These are phyloP conservation scores for Sarocladium kiliense DNA, from an alignment of 2,329 filamentous ascomycete genomes.

Conservation along the genomic window DNA sequence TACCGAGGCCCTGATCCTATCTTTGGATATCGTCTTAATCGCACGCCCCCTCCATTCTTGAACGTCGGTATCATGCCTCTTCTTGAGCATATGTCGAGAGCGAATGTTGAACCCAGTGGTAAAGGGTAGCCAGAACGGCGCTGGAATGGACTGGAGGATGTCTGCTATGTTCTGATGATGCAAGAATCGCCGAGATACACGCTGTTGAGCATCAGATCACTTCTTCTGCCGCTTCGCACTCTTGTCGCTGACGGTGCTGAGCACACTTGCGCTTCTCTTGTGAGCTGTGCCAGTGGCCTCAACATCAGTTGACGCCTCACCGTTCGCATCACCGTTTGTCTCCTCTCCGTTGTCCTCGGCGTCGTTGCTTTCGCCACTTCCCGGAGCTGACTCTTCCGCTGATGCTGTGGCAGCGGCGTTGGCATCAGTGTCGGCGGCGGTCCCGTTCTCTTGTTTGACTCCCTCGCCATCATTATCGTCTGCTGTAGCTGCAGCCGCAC, in stretches of 20 bases:
- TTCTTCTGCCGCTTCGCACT: slow-evolving; percentile 54
- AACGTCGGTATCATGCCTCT: no score
- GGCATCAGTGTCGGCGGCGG: slow-evolving; percentile 12
- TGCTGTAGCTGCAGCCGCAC: slow-evolving; percentile 9
- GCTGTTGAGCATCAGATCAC: slow-evolving; percentile 16
- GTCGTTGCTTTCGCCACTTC: not conserved
- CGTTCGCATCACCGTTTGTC: slow-evolving; percentile 12
- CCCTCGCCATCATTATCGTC: slow-evolving; percentile 10
- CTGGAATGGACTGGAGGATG: slow-evolving; percentile 2
- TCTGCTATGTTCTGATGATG: not conserved
- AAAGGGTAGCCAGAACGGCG: not conserved
- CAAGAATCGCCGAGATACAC: not conserved
- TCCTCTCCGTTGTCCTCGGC: slow-evolving; percentile 15
- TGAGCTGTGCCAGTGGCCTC: slow-evolving; percentile 33
- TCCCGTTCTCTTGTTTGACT: slow-evolving; percentile 14
- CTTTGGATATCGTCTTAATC: not conserved
- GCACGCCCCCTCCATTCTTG: not conserved
- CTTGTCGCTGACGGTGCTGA: slow-evolving; percentile 66
- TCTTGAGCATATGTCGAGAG: no score
- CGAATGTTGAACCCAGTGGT: not conserved
- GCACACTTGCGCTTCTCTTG: slow-evolving; percentile 78
- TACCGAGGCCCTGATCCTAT: not conserved
- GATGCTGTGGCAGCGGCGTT: slow-evolving; percentile 11
- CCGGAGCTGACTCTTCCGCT: not conserved
- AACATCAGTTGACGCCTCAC: slow-evolving; percentile 11